Evolutionary conservation across 345 rosid species (phyloP).

Genomic region (Diplotaxis tenuifolia): DNA sequence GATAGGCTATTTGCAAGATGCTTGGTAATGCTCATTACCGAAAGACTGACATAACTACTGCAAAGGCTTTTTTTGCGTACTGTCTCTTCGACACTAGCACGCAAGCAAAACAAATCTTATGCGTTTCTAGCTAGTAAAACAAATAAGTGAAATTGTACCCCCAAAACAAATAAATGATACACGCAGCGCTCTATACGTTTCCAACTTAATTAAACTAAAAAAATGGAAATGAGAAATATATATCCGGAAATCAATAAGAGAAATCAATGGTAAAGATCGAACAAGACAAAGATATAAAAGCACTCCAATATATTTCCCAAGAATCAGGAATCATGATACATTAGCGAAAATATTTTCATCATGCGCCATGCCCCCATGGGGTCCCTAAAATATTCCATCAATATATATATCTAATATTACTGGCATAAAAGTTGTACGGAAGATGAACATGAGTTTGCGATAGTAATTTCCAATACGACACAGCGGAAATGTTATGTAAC

Average conservation of each 20-base stretch:
- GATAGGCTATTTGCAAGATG: background rate
- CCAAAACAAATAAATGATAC: background rate
- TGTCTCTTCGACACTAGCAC: conserved; percentile 11
- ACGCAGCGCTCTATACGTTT: background rate
- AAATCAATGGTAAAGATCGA: background rate
- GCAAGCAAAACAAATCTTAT: background rate
- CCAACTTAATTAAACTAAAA: background rate
- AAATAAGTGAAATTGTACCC: background rate
- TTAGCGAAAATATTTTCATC: background rate
- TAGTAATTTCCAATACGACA: background rate
- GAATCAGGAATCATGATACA: conserved; percentile 1
- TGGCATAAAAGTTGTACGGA: background rate
- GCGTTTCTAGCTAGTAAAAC: background rate
- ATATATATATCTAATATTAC: background rate
- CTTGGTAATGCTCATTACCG: conserved; percentile 5
- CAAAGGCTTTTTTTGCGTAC: background rate
- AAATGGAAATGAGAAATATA: background rate
- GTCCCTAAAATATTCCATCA: background rate
- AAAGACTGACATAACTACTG: conserved; percentile 15
- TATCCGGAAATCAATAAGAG: background rate
- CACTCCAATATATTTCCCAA: background rate
- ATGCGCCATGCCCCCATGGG: background rate
- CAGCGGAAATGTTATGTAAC: no score
- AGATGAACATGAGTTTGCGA: background rate
- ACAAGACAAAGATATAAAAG: background rate